Conservation (phyloP, 2,329 filamentous ascomycete species). For the Nectriaceae sp. region DNA sequence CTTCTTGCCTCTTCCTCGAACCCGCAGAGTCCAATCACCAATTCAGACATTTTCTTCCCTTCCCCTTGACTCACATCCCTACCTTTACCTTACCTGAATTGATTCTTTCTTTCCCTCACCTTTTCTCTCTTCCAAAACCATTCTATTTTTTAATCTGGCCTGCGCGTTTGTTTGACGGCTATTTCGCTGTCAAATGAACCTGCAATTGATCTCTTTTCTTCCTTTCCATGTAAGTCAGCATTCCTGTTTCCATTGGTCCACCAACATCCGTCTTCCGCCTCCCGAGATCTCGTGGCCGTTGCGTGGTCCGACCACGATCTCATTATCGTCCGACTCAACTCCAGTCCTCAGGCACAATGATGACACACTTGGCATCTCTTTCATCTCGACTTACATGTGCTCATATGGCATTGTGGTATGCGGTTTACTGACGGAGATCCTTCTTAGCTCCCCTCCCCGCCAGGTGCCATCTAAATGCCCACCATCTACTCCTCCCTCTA, state of each 20-base stretch:
- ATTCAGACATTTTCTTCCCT: constrained; percentile 1
- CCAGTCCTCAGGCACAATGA: constrained; percentile 24
- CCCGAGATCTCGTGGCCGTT: constrained; percentile 22
- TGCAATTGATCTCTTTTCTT: constrained; percentile 69
- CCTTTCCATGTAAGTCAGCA: constrained; percentile 61
- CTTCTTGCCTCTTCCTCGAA: constrained; percentile 23
- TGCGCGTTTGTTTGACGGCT: constrained; percentile 94
- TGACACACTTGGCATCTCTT: no score
- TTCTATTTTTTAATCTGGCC: constrained; percentile 31
- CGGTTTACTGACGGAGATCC: constrained; percentile 25
- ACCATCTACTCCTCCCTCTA: constrained; percentile 69
- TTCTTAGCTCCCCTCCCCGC: constrained; percentile 55
- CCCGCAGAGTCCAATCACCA: constrained; percentile 7
- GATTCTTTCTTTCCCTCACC: constrained; percentile 18
- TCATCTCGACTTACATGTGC: no score
- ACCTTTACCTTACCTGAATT: neutral
- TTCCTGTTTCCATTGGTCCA: constrained; percentile 20
- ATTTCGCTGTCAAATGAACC: constrained; percentile 95
- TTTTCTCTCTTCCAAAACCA: constrained; percentile 18
- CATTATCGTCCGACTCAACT: constrained; percentile 28
- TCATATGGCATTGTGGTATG: neutral
- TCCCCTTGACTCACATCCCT: constrained; percentile 5
- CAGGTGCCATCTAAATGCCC: constrained; percentile 86
- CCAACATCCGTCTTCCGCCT: constrained; percentile 16
- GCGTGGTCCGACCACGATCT: constrained; percentile 27